Evolutionary conservation across 441 rosid species (phyloP).

Genomic region (Viola pubescens): DNA sequence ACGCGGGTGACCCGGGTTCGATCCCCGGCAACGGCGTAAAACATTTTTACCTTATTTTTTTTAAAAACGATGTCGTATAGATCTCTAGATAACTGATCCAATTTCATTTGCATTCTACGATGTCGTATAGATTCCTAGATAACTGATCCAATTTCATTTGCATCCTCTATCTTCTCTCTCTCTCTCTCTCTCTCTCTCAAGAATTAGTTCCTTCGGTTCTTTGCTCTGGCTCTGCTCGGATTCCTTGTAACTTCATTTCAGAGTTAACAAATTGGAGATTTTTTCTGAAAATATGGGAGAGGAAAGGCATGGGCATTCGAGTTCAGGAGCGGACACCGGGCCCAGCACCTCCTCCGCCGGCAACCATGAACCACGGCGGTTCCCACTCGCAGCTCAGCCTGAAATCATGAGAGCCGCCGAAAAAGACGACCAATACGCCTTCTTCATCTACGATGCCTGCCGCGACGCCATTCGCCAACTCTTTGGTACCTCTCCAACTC

Average conservation of each 20-base stretch:
- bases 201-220: not conserved
- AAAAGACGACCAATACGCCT: constrained; percentile 94
- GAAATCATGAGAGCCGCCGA: constrained; percentile 98
- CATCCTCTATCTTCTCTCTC: too few species aligned
- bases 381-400: constrained; percentile 81
- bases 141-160: too few species aligned
- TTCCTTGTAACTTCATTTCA: not conserved
- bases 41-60: too few species aligned
- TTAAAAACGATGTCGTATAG: too few species aligned
- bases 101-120: too few species aligned
- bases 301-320: constrained; percentile 16
- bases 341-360: constrained; percentile 17
- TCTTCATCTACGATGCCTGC: constrained; percentile 82
- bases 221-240: not conserved
- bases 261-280: not conserved
- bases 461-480: constrained; percentile 87
- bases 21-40: constrained; percentile 78
- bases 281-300: constrained; percentile 19
- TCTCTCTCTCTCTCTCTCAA: too few species aligned
- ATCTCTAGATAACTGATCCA: too few species aligned
- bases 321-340: constrained; percentile 28
- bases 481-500: constrained; percentile 37
- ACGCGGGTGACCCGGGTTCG: constrained; percentile 88
- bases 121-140: too few species aligned
- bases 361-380: constrained; percentile 35